Base-by-base conservation (phyloP, 768 basidiomycete species). In the Psilocybe tampanensis region DNA sequence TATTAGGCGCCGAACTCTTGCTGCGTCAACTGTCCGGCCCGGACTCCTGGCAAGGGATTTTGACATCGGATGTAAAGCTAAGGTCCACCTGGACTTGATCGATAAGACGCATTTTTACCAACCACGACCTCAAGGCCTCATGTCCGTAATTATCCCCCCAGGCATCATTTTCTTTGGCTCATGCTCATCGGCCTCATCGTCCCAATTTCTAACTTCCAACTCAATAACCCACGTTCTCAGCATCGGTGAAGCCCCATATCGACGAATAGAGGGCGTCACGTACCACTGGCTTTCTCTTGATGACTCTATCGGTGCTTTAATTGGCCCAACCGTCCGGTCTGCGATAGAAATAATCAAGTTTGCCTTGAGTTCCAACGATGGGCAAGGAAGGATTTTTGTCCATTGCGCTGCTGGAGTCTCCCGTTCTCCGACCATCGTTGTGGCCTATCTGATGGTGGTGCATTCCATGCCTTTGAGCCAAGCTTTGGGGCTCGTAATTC, bases 391-490 rank as follows among this genome's bases (percentile, higher is more conserved):
- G 52, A 72, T 80, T 33, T 68, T 81, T 6, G 73, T 80, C 0
- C 80, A 81, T 54, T 81, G 80, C 62, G 70, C 68, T 1, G 79
- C 77, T 1, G 80, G 70, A 12, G 72, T 80, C 8, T 80, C 77
- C 2, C 76, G 80, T n/a, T 78, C 77, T 8, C 80, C 78, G 1
- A 74, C 68, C 8, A 56, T 81, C 39, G 69, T 79, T 47, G 64
- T 68, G 1, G 77, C 70, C 21, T 81, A 79, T 55, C 65, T 80
- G 18, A 76, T 80, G 74, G 70, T 68, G 44, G 47, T 58, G 43
- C 61, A 56, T 8, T 65, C 61, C 1, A 76, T 80, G 76, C 44
- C 71, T 15, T 65, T 80, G 49, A 74, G 68, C 42, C 68, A 52
- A 6, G 79, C 79, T 1, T 60, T 81, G 26, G 72, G 71, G 6